Percentiles rank a stretch among this genome's conserved stretches.
Conservation (phyloP, 306 rosid genomes). For the Quercus ilex region DNA sequence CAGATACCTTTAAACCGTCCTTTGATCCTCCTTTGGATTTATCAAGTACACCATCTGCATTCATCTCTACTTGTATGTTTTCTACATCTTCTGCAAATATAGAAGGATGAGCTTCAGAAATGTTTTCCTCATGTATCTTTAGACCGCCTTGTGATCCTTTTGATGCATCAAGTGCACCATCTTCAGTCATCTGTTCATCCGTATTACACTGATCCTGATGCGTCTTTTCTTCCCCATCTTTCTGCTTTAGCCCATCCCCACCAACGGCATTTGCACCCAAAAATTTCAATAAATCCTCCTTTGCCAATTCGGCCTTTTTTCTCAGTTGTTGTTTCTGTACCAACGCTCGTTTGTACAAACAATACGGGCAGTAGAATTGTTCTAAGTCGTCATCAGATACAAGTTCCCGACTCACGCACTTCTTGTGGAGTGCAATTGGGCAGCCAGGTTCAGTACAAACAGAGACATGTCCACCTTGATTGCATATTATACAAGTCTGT, state of each 20-base stretch:
- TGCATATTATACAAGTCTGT: conserved; percentile 47
- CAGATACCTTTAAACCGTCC: conserved; percentile 7
- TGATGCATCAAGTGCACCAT: conserved; percentile 16
- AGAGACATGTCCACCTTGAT: conserved; percentile 25
- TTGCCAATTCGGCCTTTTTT: conserved; percentile 37
- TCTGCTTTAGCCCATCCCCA: background rate
- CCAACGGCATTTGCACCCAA: conserved; percentile 10
- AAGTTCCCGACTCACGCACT: conserved; percentile 52
- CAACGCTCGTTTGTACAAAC: conserved; percentile 45
- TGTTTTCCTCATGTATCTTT: background rate
- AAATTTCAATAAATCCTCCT: conserved; percentile 42
- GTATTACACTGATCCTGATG: conserved; percentile 1
- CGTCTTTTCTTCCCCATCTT: conserved; percentile 5
- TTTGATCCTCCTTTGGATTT: conserved; percentile 9
- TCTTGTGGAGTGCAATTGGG: conserved; percentile 49
- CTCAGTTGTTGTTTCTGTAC: conserved; percentile 23
- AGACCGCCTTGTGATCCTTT: background rate
- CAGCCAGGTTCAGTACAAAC: conserved; percentile 57
- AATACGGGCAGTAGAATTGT: conserved; percentile 61
- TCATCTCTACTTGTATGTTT: conserved; percentile 11
- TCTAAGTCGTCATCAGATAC: conserved; percentile 33
- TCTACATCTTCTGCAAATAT: background rate
- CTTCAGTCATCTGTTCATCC: conserved; percentile 6
- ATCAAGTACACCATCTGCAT: conserved; percentile 10
- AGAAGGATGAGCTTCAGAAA: conserved; percentile 9